Evolutionary conservation across 306 rosid species (phyloP).

Genomic region (Clitoria ternatea): DNA sequence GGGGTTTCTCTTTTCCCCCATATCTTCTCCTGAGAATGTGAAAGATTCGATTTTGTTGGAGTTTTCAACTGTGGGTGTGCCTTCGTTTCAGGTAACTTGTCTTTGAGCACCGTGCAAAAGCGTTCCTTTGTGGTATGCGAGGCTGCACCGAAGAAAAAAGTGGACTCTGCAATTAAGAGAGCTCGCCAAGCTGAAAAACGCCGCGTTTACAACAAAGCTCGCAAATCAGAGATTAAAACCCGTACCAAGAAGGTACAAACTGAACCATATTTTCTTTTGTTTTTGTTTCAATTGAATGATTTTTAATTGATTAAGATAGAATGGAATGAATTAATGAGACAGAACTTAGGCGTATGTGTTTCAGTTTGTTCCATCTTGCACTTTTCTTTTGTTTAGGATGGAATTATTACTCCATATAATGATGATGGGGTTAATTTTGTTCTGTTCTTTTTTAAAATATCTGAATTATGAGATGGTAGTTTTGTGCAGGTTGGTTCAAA

Average conservation of each 20-base stretch:
- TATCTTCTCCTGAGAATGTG: not conserved
- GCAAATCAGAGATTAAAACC: conserved; percentile 77
- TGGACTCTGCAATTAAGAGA: conserved; percentile 89
- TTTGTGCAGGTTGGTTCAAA: not conserved
- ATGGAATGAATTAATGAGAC: not conserved
- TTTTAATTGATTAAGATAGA: not conserved
- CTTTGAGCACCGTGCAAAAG: conserved; percentile 39
- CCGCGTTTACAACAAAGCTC: conserved; percentile 71
- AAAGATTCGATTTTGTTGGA: not conserved
- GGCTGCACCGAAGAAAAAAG: conserved; percentile 52
- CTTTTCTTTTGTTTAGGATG: not conserved
- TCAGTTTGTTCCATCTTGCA: not conserved
- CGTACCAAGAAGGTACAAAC: conserved; percentile 75
- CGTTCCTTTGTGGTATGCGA: conserved; percentile 64
- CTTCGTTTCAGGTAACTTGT: conserved; percentile 45
- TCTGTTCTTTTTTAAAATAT: not conserved
- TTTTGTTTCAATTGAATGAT: not conserved
- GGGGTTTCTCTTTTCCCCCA: not conserved
- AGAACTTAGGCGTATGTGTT: not conserved
- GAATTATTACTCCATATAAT: not conserved
- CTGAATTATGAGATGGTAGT: not conserved
- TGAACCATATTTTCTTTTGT: not conserved
- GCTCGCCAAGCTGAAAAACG: conserved; percentile 86
- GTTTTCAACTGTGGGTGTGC: conserved; percentile 13
- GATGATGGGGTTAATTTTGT: not conserved